phyloP scores from a whole-genome alignment of 768 basidiomycete species.

The Rhizopogon rudus region DNA sequence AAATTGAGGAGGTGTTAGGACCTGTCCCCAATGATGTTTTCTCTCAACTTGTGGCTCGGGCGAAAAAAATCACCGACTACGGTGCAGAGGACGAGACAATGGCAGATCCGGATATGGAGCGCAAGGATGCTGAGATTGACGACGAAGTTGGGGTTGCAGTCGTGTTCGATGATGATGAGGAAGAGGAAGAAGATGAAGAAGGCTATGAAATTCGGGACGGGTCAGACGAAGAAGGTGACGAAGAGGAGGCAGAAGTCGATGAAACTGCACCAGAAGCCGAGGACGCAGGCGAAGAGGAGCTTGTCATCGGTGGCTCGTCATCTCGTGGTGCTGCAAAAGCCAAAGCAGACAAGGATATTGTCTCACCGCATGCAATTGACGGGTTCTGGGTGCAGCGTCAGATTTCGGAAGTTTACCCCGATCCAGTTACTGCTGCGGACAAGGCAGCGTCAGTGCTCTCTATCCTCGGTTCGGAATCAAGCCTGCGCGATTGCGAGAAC shows the following conservation, averaged over 20 bases:
- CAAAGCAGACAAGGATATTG: constrained; percentile 68
- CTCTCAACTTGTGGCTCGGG: constrained; percentile 73
- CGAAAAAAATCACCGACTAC: constrained; percentile 97
- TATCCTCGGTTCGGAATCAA: constrained; percentile 82
- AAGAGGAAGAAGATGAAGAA: constrained; percentile 89
- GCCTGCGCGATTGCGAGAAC: constrained; percentile 90
- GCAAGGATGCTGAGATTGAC: constrained; percentile 86
- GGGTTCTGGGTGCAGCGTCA: constrained; percentile 99
- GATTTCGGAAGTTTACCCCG: constrained; percentile 85
- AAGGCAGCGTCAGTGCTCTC: constrained; percentile 83
- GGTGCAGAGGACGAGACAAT: constrained; percentile 79
- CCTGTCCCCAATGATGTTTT: constrained; percentile 68
- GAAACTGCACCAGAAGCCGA: constrained; percentile 39
- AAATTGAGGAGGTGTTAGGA: constrained; percentile 75
- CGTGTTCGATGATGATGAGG: constrained; percentile 95
- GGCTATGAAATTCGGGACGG: constrained; percentile 84
- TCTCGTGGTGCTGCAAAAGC: constrained; percentile 36
- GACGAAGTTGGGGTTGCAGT: constrained; percentile 98
- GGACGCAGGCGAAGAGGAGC: constrained; percentile 53
- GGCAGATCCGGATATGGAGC: constrained; percentile 75
- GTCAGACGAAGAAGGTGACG: constrained; percentile 72
- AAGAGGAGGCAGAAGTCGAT: constrained; percentile 37
- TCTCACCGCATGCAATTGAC: constrained; percentile 89
- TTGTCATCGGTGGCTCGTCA: constrained; percentile 74
- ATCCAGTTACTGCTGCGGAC: constrained; percentile 90